Percentiles rank a stretch among this genome's conserved stretches.
Conservation (phyloP, 345 rosid genomes). For the Boechera retrofracta region DNA sequence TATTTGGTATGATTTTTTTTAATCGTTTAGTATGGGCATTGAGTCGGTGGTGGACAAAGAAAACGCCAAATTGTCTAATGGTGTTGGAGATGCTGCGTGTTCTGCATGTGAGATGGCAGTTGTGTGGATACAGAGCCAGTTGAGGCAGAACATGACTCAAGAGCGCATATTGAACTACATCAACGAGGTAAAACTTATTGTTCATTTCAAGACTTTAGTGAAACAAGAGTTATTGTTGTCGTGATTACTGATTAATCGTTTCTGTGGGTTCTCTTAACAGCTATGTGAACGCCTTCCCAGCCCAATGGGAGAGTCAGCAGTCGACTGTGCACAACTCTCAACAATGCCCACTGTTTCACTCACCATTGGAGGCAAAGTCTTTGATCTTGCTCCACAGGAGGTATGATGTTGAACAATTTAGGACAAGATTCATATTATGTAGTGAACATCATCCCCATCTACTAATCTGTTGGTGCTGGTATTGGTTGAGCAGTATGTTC, state of each 20-base stretch:
- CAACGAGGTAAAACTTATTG: slow-evolving; percentile 53
- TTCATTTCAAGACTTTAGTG: neutral
- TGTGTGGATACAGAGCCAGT: slow-evolving; percentile 86
- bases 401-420: slow-evolving; percentile 41
- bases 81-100: slow-evolving; percentile 62
- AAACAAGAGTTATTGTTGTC: slow-evolving; percentile 2
- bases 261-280: slow-evolving; percentile 46
- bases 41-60: slow-evolving; percentile 72
- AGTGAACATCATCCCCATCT: neutral
- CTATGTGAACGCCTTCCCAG: slow-evolving; percentile 85
- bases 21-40: slow-evolving; percentile 62
- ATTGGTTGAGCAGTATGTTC: slow-evolving; percentile 67
- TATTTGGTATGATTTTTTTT: neutral
- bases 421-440: neutral
- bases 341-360: slow-evolving; percentile 85
- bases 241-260: slow-evolving; percentile 2
- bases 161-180: slow-evolving; percentile 65
- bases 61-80: slow-evolving; percentile 47
- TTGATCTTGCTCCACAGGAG: slow-evolving; percentile 74
- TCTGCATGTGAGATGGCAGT: slow-evolving; percentile 92
- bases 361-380: slow-evolving; percentile 73
- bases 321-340: slow-evolving; percentile 73
- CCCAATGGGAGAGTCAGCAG: slow-evolving; percentile 84
- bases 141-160: slow-evolving; percentile 75
- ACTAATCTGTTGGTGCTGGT: slow-evolving; percentile 11